Base-by-base conservation (phyloP, 345 rosid genomes). In the Kernera saxatilis region DNA sequence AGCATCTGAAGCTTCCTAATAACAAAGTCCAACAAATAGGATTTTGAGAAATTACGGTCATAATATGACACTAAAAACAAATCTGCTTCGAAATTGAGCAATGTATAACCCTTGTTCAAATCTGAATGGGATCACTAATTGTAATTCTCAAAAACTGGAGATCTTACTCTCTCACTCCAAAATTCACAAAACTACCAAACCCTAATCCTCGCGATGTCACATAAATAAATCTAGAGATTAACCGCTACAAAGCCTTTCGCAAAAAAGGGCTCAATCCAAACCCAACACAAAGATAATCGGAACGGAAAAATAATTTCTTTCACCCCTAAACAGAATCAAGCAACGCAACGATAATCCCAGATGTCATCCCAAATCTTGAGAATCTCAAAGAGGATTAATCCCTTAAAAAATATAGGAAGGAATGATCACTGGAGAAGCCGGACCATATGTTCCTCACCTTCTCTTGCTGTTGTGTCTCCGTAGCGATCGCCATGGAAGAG, bases 401-500 rank as follows among this genome's bases (percentile, higher is more conserved):
- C 0, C 8, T 8, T 15, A 15, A 5, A 14, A 7, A 19, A 2
- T 5, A 3, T 1, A 55, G 17, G 41, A 58, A 26, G 18, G 61
- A 32, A 71, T 51, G 27, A 27, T 25, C 29, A 43, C 27, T 19
- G 14, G 21, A 30, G 44, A 54, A 56, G 21, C 43, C 19, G 32
- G 17, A 23, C 67, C 3, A 57, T 21, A n/a, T 17, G 8, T 12
- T 17, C 9, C 22, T 54, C 64, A 86, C 98, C 89, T 89, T 86
- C 51, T 86, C 89, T 51, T 76, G 88, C 18, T 85, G 72, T 6
- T 82, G 86, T 22, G 76, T 77, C 81, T 89, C 94, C 41, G 89
- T 69, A 77, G 84, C 83, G 68, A 92, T 89, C 82, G 88, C 91
- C 96, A 88, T 89, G 41, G 70, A 53, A 69, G 26, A 53, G 61